Evolutionary conservation across 2,329 filamentous ascomycete species (phyloP).

Genomic region (Trichophyton rubrum): DNA sequence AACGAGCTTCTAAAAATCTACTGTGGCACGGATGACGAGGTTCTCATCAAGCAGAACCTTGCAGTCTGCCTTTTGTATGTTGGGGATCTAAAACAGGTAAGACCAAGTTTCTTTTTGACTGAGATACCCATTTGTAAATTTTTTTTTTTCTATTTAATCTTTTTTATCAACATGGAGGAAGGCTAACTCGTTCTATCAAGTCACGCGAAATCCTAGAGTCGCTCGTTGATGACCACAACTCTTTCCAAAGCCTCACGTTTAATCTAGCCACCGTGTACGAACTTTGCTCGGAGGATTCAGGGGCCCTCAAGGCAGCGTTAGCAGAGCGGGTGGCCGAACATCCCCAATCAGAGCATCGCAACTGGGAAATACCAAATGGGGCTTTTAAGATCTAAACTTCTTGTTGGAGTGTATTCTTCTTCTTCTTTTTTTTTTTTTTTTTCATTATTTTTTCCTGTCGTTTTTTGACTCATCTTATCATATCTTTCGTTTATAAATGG

Average conservation of each 20-base stretch:
- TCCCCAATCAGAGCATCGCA: slow-evolving; percentile 41
- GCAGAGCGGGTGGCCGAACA: slow-evolving; percentile 56
- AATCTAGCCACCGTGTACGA: slow-evolving; percentile 89
- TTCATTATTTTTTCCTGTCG: too few species aligned
- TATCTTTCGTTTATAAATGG: not conserved
- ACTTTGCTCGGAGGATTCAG: slow-evolving; percentile 67
- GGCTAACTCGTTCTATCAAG: slow-evolving; percentile 25
- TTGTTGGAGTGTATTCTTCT: too few species aligned
- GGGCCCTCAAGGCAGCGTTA: slow-evolving; percentile 56
- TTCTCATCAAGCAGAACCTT: slow-evolving; percentile 68
- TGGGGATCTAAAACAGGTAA: slow-evolving; percentile 59
- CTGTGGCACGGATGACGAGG: slow-evolving; percentile 38
- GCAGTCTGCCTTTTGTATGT: slow-evolving; percentile 76
- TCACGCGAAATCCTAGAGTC: slow-evolving; percentile 55
- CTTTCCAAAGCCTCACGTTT: slow-evolving; percentile 72
- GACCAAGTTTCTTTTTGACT: slow-evolving; percentile 12
- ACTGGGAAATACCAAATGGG: slow-evolving; percentile 58
- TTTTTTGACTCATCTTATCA: not conserved
- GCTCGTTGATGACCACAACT: slow-evolving; percentile 49
- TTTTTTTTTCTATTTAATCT: not conserved
- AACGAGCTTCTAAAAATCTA: slow-evolving; percentile 37
- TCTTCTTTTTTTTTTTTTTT: too few species aligned
- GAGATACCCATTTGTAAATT: not conserved
- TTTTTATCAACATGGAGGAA: not conserved
- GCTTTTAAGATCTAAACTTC: slow-evolving; percentile 59